A percentile compares a stretch with the other conserved stretches of the same genome.
Evolutionary conservation across 208 protist species (phyloP).

Genomic region (Leishmania arabica): DNA sequence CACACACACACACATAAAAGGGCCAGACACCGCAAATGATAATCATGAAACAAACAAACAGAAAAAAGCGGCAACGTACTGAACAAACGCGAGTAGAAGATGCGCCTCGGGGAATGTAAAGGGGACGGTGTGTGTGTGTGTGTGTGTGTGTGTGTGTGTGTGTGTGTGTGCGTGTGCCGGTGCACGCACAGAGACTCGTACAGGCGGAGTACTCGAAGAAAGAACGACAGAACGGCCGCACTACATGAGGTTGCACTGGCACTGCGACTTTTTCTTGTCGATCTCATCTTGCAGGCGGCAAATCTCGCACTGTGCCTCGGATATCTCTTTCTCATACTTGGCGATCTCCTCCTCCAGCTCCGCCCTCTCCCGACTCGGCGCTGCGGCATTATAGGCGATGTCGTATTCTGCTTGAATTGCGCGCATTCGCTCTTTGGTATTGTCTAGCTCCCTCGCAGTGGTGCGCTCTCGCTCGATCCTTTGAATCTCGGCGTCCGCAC

Average conservation of each 20-base stretch:
- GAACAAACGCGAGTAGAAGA: background rate
- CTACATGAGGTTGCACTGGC: constrained; percentile 72
- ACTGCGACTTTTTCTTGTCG: constrained; percentile 53
- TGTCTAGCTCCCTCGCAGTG: constrained; percentile 21
- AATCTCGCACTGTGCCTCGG: constrained; percentile 49
- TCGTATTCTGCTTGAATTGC: constrained; percentile 56
- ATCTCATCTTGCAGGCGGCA: constrained; percentile 47
- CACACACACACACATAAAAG: constrained; percentile 4
- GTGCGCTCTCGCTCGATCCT: constrained; percentile 35
- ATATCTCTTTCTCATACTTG: constrained; percentile 66
- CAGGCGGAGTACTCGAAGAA: background rate
- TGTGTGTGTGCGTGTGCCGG: background rate
- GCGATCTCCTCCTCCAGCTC: constrained; percentile 48
- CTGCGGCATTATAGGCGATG: constrained; percentile 29
- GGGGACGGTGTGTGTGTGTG: background rate
- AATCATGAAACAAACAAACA: background rate
- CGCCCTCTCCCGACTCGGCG: constrained; percentile 46
- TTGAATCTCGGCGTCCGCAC: constrained; percentile 29
- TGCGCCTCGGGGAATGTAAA: background rate
- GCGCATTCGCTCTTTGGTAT: constrained; percentile 23
- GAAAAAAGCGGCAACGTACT: background rate
- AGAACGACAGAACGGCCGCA: background rate
- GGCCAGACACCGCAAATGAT: background rate
- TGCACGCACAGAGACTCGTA: background rate
- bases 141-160: too few relatives aligned